A percentile compares a stretch with the other conserved stretches of the same genome.
These are phyloP conservation scores for Phytophthora nicotianae DNA, from an alignment of 352 stramenopile genomes.

Conservation along the genomic window DNA sequence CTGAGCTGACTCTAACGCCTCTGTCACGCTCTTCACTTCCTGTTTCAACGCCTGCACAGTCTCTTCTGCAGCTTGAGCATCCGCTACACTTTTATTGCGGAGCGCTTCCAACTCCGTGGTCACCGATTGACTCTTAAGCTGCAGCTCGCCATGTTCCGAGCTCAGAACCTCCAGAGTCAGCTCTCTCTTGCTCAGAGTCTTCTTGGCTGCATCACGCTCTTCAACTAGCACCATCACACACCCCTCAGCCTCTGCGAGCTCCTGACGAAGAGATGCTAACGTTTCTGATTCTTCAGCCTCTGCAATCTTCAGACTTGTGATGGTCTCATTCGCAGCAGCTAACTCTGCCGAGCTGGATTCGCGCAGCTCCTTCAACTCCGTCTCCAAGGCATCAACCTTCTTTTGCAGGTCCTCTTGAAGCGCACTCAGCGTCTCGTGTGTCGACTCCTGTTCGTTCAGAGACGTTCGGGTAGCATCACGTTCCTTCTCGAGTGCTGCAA, in stretches of 20 bases:
- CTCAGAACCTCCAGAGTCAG: slow-evolving; percentile 40
- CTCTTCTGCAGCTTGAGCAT: slow-evolving; percentile 31
- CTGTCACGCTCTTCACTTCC: slow-evolving; percentile 15
- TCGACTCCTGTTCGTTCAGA: slow-evolving; percentile 39
- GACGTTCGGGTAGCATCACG: slow-evolving; percentile 36
- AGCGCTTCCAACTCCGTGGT: slow-evolving; percentile 36
- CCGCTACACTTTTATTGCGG: slow-evolving; percentile 21
- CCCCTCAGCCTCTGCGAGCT: slow-evolving; percentile 39
- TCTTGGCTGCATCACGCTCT: slow-evolving; percentile 42
- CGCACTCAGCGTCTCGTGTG: slow-evolving; percentile 33
- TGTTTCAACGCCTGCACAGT: slow-evolving; percentile 18
- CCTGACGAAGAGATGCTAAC: slow-evolving; percentile 28
- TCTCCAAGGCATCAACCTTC: slow-evolving; percentile 25
- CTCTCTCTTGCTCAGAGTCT: slow-evolving; percentile 37
- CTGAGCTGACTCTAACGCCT: slow-evolving; percentile 25
- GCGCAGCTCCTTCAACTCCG: slow-evolving; percentile 27
- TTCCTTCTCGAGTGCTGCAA: slow-evolving; percentile 33
- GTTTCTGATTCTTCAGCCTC: slow-evolving; percentile 24
- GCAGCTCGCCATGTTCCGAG: slow-evolving; percentile 43
- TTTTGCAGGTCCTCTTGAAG: slow-evolving; percentile 40
- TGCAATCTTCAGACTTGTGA: slow-evolving; percentile 13
- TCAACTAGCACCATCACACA: slow-evolving; percentile 43
- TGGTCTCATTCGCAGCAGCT: slow-evolving; percentile 30
- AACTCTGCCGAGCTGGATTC: slow-evolving; percentile 29
- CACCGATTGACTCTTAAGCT: slow-evolving; percentile 43